Conservation (phyloP, 2,329 filamentous ascomycete genomes). For the Tolypocladium album region DNA sequence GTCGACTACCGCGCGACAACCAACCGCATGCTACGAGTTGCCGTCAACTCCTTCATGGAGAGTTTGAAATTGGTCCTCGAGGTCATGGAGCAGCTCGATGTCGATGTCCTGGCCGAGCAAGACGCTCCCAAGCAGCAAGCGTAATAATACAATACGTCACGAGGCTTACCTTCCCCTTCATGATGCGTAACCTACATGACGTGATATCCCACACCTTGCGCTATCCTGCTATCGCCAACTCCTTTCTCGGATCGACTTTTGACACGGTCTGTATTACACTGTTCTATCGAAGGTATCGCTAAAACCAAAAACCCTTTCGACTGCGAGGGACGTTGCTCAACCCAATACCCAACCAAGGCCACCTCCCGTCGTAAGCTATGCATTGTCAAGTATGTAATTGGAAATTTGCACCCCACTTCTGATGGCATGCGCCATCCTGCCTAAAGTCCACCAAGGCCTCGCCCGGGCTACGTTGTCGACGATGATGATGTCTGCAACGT, state of each 20-base stretch:
- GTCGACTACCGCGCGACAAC: slow-evolving; percentile 80
- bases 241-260: background rate
- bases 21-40: slow-evolving; percentile 91
- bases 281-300: background rate
- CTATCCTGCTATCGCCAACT: background rate
- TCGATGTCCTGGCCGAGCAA: slow-evolving; percentile 54
- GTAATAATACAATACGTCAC: background rate
- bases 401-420: background rate
- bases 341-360: background rate
- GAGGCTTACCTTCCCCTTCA: background rate
- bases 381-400: background rate
- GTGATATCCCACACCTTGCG: background rate
- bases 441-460: background rate
- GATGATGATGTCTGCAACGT: slow-evolving; percentile 9
- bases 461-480: background rate
- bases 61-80: slow-evolving; percentile 74
- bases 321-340: background rate
- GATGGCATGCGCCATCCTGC: background rate
- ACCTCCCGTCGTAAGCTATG: background rate
- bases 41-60: slow-evolving; percentile 94
- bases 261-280: background rate
- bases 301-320: background rate
- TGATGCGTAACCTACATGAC: background rate
- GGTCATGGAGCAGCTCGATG: slow-evolving; percentile 84
- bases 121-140: slow-evolving; percentile 4